These are phyloP conservation scores for Omphalea diandra DNA, from an alignment of 441 rosid genomes.

Conservation along the genomic window DNA sequence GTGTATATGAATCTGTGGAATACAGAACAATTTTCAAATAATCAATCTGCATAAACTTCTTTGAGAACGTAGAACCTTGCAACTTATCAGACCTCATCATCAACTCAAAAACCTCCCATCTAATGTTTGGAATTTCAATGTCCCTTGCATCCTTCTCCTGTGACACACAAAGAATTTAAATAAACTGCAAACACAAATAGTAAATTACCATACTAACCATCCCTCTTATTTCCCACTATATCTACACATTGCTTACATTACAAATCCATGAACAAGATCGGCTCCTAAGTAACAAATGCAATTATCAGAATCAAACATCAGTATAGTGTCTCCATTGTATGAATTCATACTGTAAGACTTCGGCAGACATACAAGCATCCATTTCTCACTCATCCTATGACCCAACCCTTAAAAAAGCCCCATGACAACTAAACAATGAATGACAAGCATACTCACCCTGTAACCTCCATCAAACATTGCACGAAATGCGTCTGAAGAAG, in stretches of 20 bases:
- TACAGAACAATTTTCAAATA: conserved; percentile 21
- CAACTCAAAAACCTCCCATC: conserved; percentile 99
- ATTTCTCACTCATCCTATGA: not conserved
- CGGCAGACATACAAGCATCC: not conserved
- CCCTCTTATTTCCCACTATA: too few relatives aligned
- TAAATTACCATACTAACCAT: not conserved
- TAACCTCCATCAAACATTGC: conserved; percentile 99
- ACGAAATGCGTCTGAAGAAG: conserved; percentile 99
- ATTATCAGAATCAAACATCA: not conserved
- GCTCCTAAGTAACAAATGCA: not conserved
- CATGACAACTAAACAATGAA: not conserved
- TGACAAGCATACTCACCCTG: conserved; percentile 46
- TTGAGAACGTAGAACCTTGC: conserved; percentile 11
- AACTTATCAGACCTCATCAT: conserved; percentile 83
- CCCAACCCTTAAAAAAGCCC: not conserved
- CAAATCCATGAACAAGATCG: not conserved
- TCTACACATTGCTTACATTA: not conserved
- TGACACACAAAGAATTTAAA: conserved; percentile 21
- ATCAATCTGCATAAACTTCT: not conserved
- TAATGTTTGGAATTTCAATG: conserved; percentile 95
- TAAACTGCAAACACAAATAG: conserved; percentile 1
- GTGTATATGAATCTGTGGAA: conserved; percentile 85
- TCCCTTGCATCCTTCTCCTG: conserved; percentile 99
- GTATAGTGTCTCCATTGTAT: not conserved
- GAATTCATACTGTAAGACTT: not conserved